Evolutionary conservation across 1,284 basidiomycete genomes (phyloP).

Genomic region (Irpex sp.): DNA sequence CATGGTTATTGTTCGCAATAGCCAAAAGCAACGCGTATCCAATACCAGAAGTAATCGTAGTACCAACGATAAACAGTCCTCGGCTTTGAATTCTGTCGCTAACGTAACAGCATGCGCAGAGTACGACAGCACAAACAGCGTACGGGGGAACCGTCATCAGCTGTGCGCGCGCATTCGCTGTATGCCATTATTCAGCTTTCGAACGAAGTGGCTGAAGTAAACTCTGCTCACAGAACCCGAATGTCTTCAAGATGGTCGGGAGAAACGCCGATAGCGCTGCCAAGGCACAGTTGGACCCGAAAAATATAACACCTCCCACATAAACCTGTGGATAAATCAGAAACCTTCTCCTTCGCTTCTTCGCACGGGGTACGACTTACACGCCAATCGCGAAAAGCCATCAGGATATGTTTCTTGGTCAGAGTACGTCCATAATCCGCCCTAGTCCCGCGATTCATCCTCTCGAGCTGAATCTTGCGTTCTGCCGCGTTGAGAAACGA

Average conservation of each 20-base stretch:
- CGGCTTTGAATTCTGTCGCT: constrained; percentile 74
- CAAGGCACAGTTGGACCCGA: constrained; percentile 74
- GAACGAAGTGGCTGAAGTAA: not conserved
- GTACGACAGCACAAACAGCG: constrained; percentile 61
- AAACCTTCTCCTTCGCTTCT: not conserved
- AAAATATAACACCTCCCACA: constrained; percentile 62
- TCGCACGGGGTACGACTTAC: constrained; percentile 23
- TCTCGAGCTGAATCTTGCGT: constrained; percentile 64
- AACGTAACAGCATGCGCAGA: constrained; percentile 55
- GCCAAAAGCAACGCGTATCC: constrained; percentile 61
- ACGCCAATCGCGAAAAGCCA: constrained; percentile 71
- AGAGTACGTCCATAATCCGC: constrained; percentile 65
- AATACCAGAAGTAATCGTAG: constrained; percentile 47
- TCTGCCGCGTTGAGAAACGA: constrained; percentile 66
- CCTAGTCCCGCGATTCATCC: constrained; percentile 67
- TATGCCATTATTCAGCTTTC: constrained; percentile 13
- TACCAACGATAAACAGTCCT: constrained; percentile 52
- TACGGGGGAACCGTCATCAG: constrained; percentile 81
- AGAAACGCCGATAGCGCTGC: constrained; percentile 80
- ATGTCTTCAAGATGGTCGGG: constrained; percentile 75
- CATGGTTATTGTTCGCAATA: constrained; percentile 39
- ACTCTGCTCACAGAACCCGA: constrained; percentile 47
- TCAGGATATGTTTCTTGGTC: constrained; percentile 55
- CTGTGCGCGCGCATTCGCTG: constrained; percentile 51
- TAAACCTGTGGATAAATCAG: constrained; percentile 41